Base-by-base conservation (phyloP, 306 rosid species). In the Senna tora region DNA sequence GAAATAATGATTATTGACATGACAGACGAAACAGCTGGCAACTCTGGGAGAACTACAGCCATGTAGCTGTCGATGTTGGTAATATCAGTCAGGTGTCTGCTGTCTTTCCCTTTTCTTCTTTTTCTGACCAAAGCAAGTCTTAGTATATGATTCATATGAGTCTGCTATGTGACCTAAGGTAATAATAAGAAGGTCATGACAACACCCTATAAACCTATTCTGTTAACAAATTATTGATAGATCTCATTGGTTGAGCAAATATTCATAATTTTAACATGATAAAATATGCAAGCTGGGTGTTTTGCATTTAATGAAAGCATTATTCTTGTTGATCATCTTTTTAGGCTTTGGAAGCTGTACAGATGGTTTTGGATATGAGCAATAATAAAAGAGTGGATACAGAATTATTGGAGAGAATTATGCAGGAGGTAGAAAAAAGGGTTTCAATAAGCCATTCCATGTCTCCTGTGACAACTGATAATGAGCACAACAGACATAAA, bases 11-110 rank as follows among this genome's bases (percentile, higher is more conserved):
- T 39, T 60, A 19, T 39, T 39, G 67, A 69, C 52, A 60, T 86
- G 74, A 71, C 98, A 94, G 98, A 64, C 92, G 97, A 73, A 83
- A 82, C 80, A 89, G 95, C 85, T 94, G 94, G 97, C 96, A 87
- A 76, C 78, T 94, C 65, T 91, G 98, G 98, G 98, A 94, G 85
- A 94, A 87, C 79, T 91, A 74, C 80, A 75, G 91, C 63, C 90
- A 86, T 71, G 98, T 94, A 77, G 97, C 98, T 77, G 75, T 91
- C 56, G 98, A 94, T 49, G 79, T 87, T 51, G 91, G 87, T 71
- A 94, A 91, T 81, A 68, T 91, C 61, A 70, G 81, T 75, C 98
- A 91, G 98, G 98, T 87, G 69, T 57, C 34, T 11, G 42, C 20
- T 13, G 16, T 32, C 68, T 36, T 28, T 42, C 33, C 49, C 56